Evolutionary conservation across 169 alveolate genomes (phyloP).

Genomic region (Plasmodium falciparum): DNA sequence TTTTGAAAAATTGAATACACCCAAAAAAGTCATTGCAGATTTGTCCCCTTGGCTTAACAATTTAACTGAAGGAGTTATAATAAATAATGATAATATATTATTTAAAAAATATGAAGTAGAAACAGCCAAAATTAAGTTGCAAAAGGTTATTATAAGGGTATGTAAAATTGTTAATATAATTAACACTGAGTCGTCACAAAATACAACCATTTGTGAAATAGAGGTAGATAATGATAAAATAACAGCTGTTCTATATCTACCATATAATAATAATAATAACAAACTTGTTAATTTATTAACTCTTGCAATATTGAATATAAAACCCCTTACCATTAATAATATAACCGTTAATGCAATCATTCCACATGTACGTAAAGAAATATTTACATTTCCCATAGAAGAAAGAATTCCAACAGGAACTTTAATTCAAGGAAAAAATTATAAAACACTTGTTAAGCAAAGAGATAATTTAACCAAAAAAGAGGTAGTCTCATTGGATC

Average conservation of each 20-base stretch:
- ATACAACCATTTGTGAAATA: conserved; percentile 30
- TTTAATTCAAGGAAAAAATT: conserved; percentile 44
- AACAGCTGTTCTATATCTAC: conserved; percentile 30
- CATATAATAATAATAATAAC: not conserved
- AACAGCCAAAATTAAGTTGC: conserved; percentile 34
- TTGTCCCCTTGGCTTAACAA: conserved; percentile 80
- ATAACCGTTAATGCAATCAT: conserved; percentile 55
- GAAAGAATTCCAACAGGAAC: conserved; percentile 53
- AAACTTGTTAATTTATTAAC: conserved; percentile 20
- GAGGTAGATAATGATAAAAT: conserved; percentile 52
- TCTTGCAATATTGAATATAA: conserved; percentile 40
- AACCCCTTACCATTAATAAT: conserved; percentile 65
- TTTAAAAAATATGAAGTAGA: conserved; percentile 72
- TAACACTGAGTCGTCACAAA: conserved; percentile 9
- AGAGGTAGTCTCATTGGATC: conserved; percentile 27
- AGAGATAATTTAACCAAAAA: conserved; percentile 68
- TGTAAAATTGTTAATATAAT: conserved; percentile 44
- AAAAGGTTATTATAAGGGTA: conserved; percentile 56
- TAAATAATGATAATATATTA: conserved; percentile 54
- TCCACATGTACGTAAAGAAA: conserved; percentile 56
- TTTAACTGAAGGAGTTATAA: conserved; percentile 60
- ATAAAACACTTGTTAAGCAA: conserved; percentile 63
- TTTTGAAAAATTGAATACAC: conserved; percentile 86
- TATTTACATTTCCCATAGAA: conserved; percentile 14
- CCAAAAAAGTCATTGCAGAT: conserved; percentile 74